phyloP scores from a whole-genome alignment of 2,329 filamentous ascomycete genomes.

The Xylariaceae sp. region DNA sequence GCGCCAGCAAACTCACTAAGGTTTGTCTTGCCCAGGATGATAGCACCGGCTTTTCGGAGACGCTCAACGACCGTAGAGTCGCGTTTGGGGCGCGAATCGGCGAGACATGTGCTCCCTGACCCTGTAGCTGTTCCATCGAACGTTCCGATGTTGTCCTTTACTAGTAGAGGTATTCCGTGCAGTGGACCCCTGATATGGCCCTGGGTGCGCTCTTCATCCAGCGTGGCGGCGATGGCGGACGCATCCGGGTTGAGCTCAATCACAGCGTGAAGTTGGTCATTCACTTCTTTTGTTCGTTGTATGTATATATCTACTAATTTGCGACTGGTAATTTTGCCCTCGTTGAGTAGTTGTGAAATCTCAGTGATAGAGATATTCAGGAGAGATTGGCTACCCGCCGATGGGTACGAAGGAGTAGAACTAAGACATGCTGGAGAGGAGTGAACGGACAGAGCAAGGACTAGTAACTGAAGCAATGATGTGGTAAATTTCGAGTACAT shows the following conservation, averaged over 20 bases:
- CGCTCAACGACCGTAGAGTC: slow-evolving; percentile 48
- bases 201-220: slow-evolving; percentile 32
- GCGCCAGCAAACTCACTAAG: slow-evolving; percentile 60
- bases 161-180: slow-evolving; percentile 61
- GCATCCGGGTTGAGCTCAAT: slow-evolving; percentile 38
- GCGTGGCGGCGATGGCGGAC: slow-evolving; percentile 28
- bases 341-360: slow-evolving; percentile 10
- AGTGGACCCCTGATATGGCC: slow-evolving; percentile 41
- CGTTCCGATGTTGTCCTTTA: slow-evolving; percentile 66
- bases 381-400: slow-evolving; percentile 6
- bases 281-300: slow-evolving; percentile 25
- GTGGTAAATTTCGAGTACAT: no score
- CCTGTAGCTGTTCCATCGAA: slow-evolving; percentile 48
- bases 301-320: slow-evolving; percentile 23
- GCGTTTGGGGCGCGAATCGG: neutral
- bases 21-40: slow-evolving; percentile 61
- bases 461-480: no score
- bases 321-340: slow-evolving; percentile 13
- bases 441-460: no score
- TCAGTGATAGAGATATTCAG: slow-evolving; percentile 14
- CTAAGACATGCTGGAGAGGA: no score
- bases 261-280: slow-evolving; percentile 30
- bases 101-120: slow-evolving; percentile 16
- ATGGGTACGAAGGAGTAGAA: no score
- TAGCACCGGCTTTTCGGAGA: slow-evolving; percentile 52